Base-by-base conservation (phyloP, 2,329 filamentous ascomycete species). In the Diplodia seriata region DNA sequence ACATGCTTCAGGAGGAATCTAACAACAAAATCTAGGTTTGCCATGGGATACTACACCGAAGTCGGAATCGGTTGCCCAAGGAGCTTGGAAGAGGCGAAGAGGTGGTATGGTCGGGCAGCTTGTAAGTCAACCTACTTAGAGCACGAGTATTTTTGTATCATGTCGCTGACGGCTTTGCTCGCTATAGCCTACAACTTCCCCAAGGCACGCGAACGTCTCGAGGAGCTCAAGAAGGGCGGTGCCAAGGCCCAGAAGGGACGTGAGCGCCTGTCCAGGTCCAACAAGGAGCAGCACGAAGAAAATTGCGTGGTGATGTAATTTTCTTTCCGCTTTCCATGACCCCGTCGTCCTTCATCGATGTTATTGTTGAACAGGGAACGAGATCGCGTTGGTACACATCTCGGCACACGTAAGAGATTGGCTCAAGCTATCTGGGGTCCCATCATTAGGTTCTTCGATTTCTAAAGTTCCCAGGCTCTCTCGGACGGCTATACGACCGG, bases 1-100 rank as follows among this genome's bases (percentile, higher is more conserved):
- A 7, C 6, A 18, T 12, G 1, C 12, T 38, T 3, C 6, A 23
- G 15, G 31, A 36, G 12, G 15, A 9, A 20, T 14, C 9, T 23
- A 23, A 12, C 20, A 8, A 56, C 1, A 6, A 12, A 23, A 23
- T 15, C 12, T 20, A 59, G 56, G 56, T 98, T 97, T 80, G 95
- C 94, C 0, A 97, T 99, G 91, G 95, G 95, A 0, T 97, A 98
- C 80, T 97, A 97, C 76, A 96, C 92, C 0, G 95, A 99, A 80
- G 90, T 95, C 59, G 95, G 95, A 14, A 98, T 99, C 73, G 95
- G 95, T 36, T 89, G 92, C 71, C 85, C 90, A 18, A 89, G 91
- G 9, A 96, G 94, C 77, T 75, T 97, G 73, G 95, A 99, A 74
- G 95, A 98, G 81, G 95, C 94, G 26, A 97, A 97, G 85, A 88